Base-by-base conservation (phyloP, 2,329 filamentous ascomycete genomes). In the Arthrobotrys sphaeroides region DNA sequence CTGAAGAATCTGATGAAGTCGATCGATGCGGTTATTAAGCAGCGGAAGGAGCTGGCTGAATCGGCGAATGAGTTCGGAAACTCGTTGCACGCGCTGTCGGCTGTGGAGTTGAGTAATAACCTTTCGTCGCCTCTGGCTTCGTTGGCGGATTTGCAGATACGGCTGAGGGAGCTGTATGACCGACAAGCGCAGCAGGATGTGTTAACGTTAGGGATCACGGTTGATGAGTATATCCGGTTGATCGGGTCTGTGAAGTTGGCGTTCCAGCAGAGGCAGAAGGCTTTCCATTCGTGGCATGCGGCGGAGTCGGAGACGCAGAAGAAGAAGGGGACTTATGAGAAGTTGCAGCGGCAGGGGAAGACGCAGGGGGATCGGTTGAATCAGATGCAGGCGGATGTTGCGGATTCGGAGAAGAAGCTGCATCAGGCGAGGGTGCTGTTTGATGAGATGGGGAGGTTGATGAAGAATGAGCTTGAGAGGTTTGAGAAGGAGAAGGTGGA, bases 401-500 rank as follows among this genome's bases (percentile, higher is more conserved):
- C 89, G n/a, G 95, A 99, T 83, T 93, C 93, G 1, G 95, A 99
- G 85, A 88, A 93, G 79, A 94, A 92, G 82, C 92, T 96, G 0
- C 93, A 98, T 82, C 93, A 97, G 82, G 91, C 93, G 0, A 86
- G 94, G 64, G 84, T 98, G 70, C 84, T 97, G 49, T 99, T 99
- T 80, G 95, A 99, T 78, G 95, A 99, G 81, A 98, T 99, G 94
- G 95, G 95, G 12, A 87, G 93, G 10, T 84, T 97, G 81, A 95
- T 99, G 93, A 89, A 93, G 74, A 87, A 87, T 36, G 95, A 99
- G 83, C 86, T 99, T 78, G 95, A 98, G 80, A 87, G 94, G 16
- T 99, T 99, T 81, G 95, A 99, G 84, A 88, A 88, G 80, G 95
- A 99, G 84, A 99, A 99, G 85, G 95, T 99, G 2, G 95, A 99